Percentiles rank a stretch among this genome's conserved stretches.
Conservation (phyloP, 2,329 filamentous ascomycete species). For the Volutella citrinella region DNA sequence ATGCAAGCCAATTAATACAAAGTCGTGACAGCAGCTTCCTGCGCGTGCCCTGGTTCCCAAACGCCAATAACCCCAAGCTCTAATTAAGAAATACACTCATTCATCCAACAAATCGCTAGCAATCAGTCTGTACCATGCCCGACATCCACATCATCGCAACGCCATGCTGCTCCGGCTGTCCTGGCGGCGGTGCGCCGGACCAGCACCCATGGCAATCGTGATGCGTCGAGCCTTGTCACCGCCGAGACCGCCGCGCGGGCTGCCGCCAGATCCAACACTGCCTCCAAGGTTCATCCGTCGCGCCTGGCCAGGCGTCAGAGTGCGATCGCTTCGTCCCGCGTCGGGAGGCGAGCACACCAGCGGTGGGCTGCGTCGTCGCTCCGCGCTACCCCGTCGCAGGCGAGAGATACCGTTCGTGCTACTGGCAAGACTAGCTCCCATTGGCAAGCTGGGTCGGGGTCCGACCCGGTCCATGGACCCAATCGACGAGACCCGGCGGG, state of each 20-base stretch:
- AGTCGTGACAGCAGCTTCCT: too few species aligned
- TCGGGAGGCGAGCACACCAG: conserved; percentile 50
- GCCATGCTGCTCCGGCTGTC: conserved; percentile 27
- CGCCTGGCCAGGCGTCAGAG: conserved; percentile 53
- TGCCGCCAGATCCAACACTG: conserved; percentile 30
- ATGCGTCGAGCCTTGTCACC: conserved; percentile 31
- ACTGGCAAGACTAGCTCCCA: conserved; percentile 45
- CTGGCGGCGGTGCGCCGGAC: conserved; percentile 26
- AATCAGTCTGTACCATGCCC: too few species aligned
- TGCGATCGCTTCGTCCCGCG: conserved; percentile 31
- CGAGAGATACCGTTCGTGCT: conserved; percentile 55
- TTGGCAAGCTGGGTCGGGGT: conserved; percentile 35
- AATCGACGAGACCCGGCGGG: conserved; percentile 45
- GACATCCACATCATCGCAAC: conserved; percentile 35
- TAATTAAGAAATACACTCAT: too few species aligned
- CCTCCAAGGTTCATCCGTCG: conserved; percentile 55
- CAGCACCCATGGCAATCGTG: conserved; percentile 34
- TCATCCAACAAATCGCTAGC: too few species aligned
- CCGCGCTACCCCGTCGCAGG: conserved; percentile 47
- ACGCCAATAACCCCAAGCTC: too few species aligned
- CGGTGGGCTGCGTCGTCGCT: conserved; percentile 51
- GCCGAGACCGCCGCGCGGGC: conserved; percentile 21
- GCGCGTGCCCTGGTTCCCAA: too few species aligned
- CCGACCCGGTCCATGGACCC: conserved; percentile 32
- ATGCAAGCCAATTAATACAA: too few species aligned